A percentile compares a stretch with the other conserved stretches of the same genome.
phyloP scores from a whole-genome alignment of 2,329 filamentous ascomycete species.

The Xylaria hypoxylon region DNA sequence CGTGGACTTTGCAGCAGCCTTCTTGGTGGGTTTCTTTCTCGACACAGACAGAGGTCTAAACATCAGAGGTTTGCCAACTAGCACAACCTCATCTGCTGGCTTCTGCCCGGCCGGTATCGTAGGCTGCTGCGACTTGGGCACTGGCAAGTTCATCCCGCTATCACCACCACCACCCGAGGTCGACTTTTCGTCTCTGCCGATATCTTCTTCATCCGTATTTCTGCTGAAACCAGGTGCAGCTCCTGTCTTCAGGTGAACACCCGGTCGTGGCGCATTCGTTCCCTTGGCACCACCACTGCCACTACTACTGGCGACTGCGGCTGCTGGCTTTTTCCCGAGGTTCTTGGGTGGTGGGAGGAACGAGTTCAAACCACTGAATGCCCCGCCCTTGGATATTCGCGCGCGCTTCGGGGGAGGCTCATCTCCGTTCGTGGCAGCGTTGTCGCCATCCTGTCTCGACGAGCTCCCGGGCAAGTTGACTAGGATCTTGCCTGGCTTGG shows the following conservation, averaged over 20 bases:
- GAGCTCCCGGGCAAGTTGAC: constrained; percentile 76
- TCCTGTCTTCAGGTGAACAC: constrained; percentile 84
- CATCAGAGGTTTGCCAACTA: constrained; percentile 83
- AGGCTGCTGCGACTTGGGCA: constrained; percentile 59
- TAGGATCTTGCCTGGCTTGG: constrained; percentile 85
- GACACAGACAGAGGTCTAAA: constrained; percentile 91
- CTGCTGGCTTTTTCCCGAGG: constrained; percentile 54
- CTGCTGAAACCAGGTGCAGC: constrained; percentile 84
- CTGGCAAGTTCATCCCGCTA: constrained; percentile 50
- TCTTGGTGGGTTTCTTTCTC: constrained; percentile 79
- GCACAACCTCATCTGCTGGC: constrained; percentile 72
- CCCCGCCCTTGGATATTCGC: constrained; percentile 65
- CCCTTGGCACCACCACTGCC: constrained; percentile 47
- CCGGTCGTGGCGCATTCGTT: constrained; percentile 60
- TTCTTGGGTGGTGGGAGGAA: constrained; percentile 87
- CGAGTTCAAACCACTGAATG: constrained; percentile 85
- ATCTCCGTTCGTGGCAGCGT: constrained; percentile 53
- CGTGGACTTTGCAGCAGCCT: constrained; percentile 60
- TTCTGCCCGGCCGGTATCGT: constrained; percentile 68
- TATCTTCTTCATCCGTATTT: constrained; percentile 54
- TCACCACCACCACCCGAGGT: constrained; percentile 39
- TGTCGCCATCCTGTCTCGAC: constrained; percentile 49
- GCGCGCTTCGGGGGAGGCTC: constrained; percentile 78
- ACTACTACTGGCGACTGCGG: constrained; percentile 48
- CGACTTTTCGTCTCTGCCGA: constrained; percentile 38